Base-by-base conservation (phyloP, 2,329 filamentous ascomycete genomes). In the Penicillium nordicum region DNA sequence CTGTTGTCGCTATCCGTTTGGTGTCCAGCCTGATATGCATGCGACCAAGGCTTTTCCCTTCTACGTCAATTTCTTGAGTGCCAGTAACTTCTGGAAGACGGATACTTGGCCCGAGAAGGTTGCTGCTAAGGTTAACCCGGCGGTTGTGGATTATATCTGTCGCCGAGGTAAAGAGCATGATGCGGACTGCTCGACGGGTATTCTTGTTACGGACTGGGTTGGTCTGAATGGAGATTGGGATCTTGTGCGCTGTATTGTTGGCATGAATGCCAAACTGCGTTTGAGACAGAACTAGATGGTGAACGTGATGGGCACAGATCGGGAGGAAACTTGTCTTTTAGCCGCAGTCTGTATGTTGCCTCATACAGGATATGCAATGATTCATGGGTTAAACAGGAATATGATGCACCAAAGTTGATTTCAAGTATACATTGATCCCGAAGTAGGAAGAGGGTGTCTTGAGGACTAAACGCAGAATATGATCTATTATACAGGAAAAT, bases 151-250 rank as follows among this genome's bases (percentile, higher is more conserved):
- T 59, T 84, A 84, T 71, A 67, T 87, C 50, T 84, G 83, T 63
- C 73, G 75, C 59, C 79, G 75, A 55, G 82, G 86, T 67, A 75
- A 70, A 41, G 64, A 72, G 54, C 76, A 79, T 44, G 78, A 86
- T 34, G 86, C 88, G 1, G 86, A 91, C 67, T 92, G 88, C 29
- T 83, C 85, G 6, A 95, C 92, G 1, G 94, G 94, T 4, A 85
- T 97, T 57, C 86, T 97, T 43, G 88, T 97, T 27, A 94, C 89
- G 59, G 94, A 99, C 74, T 97, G 90, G 90, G 92, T 97, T 49
- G 94, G 94, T 2, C 79, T 86, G 58, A 82, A 87, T 60, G 92
- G 88, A 0, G 89, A 97, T 74, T 99, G 93, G 93, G 92, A 97
- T 76, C 75, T 97, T 53, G 84, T 95, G 36, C 84, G 87, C 61